These are phyloP conservation scores for Metschnikowia gelsemii DNA, from an alignment of 805 yeast genomes.

Conservation along the genomic window DNA sequence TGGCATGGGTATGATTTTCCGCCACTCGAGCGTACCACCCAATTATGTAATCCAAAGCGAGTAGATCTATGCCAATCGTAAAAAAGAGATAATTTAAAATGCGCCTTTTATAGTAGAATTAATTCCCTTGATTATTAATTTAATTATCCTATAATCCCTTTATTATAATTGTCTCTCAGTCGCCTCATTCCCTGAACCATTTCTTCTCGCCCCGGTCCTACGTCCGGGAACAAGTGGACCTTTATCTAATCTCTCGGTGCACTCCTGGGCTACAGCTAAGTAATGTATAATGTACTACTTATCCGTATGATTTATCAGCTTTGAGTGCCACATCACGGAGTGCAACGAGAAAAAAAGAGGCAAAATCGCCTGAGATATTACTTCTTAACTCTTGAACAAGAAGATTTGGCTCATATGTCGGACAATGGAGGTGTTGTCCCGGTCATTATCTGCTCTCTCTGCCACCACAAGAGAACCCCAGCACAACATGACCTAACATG, in stretches of 20 bases:
- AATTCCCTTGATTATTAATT: no score
- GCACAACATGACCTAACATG: constrained; percentile 24
- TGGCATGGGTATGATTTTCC: no score
- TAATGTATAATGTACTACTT: no score
- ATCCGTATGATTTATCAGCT: no score
- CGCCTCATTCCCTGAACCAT: not conserved
- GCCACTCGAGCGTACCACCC: no score
- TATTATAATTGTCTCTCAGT: no score
- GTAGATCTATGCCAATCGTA: no score
- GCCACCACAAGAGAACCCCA: constrained; percentile 15
- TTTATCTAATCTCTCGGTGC: constrained; percentile 13
- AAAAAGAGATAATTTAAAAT: no score
- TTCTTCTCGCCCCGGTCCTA: not conserved
- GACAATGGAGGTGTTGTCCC: constrained; percentile 5
- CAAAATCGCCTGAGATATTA: not conserved
- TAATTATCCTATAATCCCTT: no score
- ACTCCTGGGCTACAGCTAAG: constrained; percentile 1
- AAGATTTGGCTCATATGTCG: constrained; percentile 8
- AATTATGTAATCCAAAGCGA: no score
- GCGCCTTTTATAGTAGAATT: no score
- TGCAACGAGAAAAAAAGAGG: not conserved
- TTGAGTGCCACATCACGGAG: not conserved
- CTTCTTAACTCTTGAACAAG: not conserved
- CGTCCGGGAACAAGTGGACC: not conserved
- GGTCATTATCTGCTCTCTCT: constrained; percentile 14